Percentiles rank a stretch among this genome's conserved stretches.
Evolutionary conservation across 1,139 yeast species (phyloP).

Genomic region (Magnusiomyces sp.): DNA sequence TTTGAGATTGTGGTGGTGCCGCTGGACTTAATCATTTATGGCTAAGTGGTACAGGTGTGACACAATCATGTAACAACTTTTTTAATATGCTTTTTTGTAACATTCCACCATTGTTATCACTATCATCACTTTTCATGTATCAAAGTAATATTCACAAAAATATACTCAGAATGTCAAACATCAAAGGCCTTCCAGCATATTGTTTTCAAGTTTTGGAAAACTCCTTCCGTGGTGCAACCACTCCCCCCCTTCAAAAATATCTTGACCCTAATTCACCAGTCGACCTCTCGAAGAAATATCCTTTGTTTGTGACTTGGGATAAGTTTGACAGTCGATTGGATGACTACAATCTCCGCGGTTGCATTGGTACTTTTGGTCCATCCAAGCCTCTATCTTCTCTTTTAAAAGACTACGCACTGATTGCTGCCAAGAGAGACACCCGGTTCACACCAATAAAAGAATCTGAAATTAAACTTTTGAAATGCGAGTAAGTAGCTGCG

Average conservation of each 20-base stretch:
- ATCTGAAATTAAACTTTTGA: slow-evolving; percentile 46
- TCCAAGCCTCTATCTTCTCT: slow-evolving; percentile 45
- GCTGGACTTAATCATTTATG: too few species aligned
- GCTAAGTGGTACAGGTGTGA: too few species aligned
- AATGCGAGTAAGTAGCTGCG: slow-evolving; percentile 30
- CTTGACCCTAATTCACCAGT: slow-evolving; percentile 12
- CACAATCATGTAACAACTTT: too few species aligned
- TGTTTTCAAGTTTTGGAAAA: slow-evolving; percentile 27
- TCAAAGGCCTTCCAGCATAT: slow-evolving; percentile 37
- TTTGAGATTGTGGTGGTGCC: too few species aligned
- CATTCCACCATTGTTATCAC: too few species aligned
- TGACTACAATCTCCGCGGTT: slow-evolving; percentile 59
- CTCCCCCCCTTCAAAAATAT: slow-evolving; percentile 15
- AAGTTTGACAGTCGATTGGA: slow-evolving; percentile 21
- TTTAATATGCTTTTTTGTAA: too few species aligned
- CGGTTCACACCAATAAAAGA: slow-evolving; percentile 61
- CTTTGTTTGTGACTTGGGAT: slow-evolving; percentile 87
- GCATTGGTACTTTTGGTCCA: slow-evolving; percentile 77
- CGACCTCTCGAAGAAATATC: slow-evolving; percentile 26
- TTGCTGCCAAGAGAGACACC: slow-evolving; percentile 68
- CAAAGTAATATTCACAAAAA: not conserved
- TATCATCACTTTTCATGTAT: too few species aligned
- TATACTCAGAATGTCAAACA: slow-evolving; percentile 24
- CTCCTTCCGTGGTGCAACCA: slow-evolving; percentile 9
- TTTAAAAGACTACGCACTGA: slow-evolving; percentile 51